Percentiles rank a stretch among this genome's conserved stretches.
Evolutionary conservation across 1,284 basidiomycete species (phyloP).

Genomic region (Inonotus hispidus): DNA sequence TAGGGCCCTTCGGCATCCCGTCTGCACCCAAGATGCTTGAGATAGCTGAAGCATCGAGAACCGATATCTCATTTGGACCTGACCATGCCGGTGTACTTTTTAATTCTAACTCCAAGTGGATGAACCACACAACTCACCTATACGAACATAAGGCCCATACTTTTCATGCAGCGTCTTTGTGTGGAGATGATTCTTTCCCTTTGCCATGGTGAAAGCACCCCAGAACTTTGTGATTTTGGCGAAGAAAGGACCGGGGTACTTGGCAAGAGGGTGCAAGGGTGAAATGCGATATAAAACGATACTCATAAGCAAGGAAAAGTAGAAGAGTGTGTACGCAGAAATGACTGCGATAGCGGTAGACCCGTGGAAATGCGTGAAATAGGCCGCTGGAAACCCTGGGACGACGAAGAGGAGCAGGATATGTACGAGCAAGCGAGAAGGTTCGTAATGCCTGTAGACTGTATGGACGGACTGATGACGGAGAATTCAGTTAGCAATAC

Average conservation of each 20-base stretch:
- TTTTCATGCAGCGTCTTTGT: constrained; percentile 19
- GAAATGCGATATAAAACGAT: constrained; percentile 23
- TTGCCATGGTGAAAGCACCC: neutral
- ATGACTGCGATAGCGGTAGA: neutral
- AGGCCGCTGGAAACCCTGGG: neutral
- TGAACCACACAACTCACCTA: no score
- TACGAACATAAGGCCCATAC: constrained; percentile 22
- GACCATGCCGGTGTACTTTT: no score
- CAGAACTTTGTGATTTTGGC: constrained; percentile 22
- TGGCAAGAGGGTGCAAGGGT: constrained; percentile 24
- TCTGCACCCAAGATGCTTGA: constrained; percentile 26
- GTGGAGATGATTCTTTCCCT: constrained; percentile 17
- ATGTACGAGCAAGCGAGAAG: constrained; percentile 2
- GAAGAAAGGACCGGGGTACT: constrained; percentile 23
- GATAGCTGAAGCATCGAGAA: constrained; percentile 28
- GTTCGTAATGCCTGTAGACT: constrained; percentile 8
- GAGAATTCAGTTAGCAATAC: no score
- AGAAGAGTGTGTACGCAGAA: neutral
- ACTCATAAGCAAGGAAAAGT: neutral
- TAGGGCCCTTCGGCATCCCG: constrained; percentile 31
- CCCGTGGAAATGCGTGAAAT: neutral
- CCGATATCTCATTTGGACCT: constrained; percentile 34
- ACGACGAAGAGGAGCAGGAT: neutral
- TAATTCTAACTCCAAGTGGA: no score
- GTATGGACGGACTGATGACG: constrained; percentile 3